A percentile compares a stretch with the other conserved stretches of the same genome.
phyloP scores from a whole-genome alignment of 192 early-diverging fungal species.

The Dissophora ornata region DNA sequence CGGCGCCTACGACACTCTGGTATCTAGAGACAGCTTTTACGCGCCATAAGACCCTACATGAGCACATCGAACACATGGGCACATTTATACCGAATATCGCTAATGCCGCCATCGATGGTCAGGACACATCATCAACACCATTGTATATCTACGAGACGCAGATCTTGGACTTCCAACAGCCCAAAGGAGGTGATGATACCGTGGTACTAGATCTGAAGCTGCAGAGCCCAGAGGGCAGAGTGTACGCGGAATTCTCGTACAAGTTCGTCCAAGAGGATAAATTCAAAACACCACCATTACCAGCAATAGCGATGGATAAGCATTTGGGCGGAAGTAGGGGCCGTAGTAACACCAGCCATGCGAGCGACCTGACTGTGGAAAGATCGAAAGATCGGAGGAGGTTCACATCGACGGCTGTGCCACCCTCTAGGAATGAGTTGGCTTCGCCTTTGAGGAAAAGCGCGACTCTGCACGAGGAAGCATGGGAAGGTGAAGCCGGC shows the following conservation, averaged over 20 bases:
- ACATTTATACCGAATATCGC: constrained; percentile 22
- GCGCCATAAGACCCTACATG: constrained; percentile 2
- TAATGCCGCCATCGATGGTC: background rate
- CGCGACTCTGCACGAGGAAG: background rate
- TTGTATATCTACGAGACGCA: constrained; percentile 43
- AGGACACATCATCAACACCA: background rate
- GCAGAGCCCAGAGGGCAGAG: constrained; percentile 21
- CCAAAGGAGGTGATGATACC: background rate
- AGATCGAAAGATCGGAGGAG: background rate
- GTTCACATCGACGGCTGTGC: background rate
- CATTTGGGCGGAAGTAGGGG: background rate
- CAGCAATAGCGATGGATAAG: background rate
- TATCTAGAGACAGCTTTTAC: constrained; percentile 10
- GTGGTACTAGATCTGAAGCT: constrained; percentile 30
- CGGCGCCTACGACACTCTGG: constrained; percentile 7
- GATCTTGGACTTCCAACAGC: constrained; percentile 16
- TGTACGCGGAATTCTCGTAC: constrained; percentile 30
- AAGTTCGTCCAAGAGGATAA: constrained; percentile 6
- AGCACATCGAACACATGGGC: constrained; percentile 33
- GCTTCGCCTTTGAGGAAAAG: background rate
- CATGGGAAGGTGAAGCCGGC: background rate
- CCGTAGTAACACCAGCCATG: background rate
- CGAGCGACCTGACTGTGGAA: background rate
- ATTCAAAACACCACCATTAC: background rate
- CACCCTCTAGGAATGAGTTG: background rate